These are phyloP conservation scores for Papiliotrema flavescens DNA, from an alignment of 1,284 basidiomycete species.

Conservation along the genomic window DNA sequence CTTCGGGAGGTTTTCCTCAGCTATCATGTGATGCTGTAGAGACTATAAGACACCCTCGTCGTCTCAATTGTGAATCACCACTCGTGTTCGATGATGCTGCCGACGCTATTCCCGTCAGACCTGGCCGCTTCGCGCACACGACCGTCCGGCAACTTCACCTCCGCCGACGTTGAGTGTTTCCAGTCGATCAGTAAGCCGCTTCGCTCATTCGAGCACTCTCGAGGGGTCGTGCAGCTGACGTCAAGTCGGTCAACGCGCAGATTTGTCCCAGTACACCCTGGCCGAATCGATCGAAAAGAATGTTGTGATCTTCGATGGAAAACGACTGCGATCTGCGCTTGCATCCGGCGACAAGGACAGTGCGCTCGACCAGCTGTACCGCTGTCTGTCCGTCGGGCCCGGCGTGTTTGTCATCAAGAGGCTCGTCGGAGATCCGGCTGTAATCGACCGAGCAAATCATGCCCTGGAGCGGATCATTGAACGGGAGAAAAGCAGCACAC, in stretches of 20 bases:
- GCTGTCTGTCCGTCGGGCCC: constrained; percentile 6
- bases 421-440: neutral
- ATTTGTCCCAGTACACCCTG: neutral
- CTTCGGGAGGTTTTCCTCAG: too few species aligned
- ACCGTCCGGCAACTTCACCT: neutral
- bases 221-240: neutral
- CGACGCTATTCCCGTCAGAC: too few species aligned
- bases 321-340: neutral
- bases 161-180: neutral
- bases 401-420: constrained; percentile 10
- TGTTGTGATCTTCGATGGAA: neutral
- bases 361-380: constrained; percentile 8
- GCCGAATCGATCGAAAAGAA: neutral
- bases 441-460: constrained; percentile 4
- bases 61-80: too few species aligned
- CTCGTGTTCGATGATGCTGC: too few species aligned
- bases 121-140: too few species aligned
- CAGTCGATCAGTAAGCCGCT: neutral
- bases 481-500: neutral
- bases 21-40: too few species aligned
- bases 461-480: neutral
- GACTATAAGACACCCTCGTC: too few species aligned
- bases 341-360: constrained; percentile 1
- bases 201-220: neutral
- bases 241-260: neutral